phyloP scores from a whole-genome alignment of 2,329 filamentous ascomycete species.

The Graphilbum ipis-grandicollis region DNA sequence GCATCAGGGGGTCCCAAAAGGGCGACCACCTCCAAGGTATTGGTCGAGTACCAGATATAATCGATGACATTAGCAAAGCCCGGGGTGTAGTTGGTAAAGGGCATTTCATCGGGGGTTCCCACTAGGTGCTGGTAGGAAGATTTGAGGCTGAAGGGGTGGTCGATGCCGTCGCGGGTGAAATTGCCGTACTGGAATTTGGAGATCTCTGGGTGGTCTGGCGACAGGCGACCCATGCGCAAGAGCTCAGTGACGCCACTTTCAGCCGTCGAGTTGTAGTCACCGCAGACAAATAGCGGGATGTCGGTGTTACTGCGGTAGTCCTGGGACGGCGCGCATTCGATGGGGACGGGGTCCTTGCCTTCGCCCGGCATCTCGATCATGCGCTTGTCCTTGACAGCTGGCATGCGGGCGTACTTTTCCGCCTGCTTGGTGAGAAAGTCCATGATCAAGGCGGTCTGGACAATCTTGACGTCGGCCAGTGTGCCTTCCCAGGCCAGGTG shows the following conservation, averaged over 20 bases:
- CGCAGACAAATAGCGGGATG: slow-evolving; percentile 80
- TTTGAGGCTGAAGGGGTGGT: slow-evolving; percentile 84
- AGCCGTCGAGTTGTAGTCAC: slow-evolving; percentile 85
- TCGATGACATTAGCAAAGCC: slow-evolving; percentile 86
- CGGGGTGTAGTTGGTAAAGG: slow-evolving; percentile 93
- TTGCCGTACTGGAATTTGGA: slow-evolving; percentile 74
- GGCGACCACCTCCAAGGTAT: slow-evolving; percentile 67
- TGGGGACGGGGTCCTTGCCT: slow-evolving; percentile 28
- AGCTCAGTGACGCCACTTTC: slow-evolving; percentile 86
- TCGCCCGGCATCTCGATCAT: slow-evolving; percentile 25
- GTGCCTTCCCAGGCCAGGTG: slow-evolving; percentile 91
- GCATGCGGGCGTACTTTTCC: slow-evolving; percentile 67
- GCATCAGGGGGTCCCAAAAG: slow-evolving; percentile 75
- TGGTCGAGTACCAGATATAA: slow-evolving; percentile 96
- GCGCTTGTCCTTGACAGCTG: slow-evolving; percentile 68
- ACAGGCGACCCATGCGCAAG: slow-evolving; percentile 62
- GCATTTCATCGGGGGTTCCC: slow-evolving; percentile 66
- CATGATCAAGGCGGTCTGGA: slow-evolving; percentile 91
- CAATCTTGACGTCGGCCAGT: slow-evolving; percentile 84
- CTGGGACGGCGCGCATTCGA: slow-evolving; percentile 61
- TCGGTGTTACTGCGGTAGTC: slow-evolving; percentile 76
- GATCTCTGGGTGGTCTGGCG: slow-evolving; percentile 65
- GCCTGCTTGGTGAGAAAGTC: slow-evolving; percentile 76
- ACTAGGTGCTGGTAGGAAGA: slow-evolving; percentile 75
- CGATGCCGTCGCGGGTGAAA: slow-evolving; percentile 82